These are phyloP conservation scores for Trichoderma guizhouense DNA, from an alignment of 2,329 filamentous ascomycete species.

Conservation along the genomic window DNA sequence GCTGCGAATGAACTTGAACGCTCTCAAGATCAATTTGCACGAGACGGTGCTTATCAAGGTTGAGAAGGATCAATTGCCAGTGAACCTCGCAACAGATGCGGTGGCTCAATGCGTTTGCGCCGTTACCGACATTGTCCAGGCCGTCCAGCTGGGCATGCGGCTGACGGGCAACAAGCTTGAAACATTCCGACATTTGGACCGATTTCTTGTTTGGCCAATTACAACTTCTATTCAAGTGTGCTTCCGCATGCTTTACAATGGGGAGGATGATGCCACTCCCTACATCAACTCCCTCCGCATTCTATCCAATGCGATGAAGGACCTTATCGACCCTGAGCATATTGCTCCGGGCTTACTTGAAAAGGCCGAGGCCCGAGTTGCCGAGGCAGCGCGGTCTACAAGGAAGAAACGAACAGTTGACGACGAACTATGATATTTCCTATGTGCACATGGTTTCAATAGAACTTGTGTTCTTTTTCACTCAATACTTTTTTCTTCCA, in stretches of 20 bases:
- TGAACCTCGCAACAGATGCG: background rate
- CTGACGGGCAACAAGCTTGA: background rate
- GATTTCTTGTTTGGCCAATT: slow-evolving; percentile 16
- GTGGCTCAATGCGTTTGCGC: background rate
- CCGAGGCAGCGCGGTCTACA: background rate
- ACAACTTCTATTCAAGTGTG: slow-evolving; percentile 13
- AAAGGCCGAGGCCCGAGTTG: background rate
- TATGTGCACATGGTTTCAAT: background rate
- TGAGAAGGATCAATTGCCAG: background rate
- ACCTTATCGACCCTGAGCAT: background rate
- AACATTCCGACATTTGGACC: background rate
- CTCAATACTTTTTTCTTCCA: background rate
- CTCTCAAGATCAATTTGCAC: slow-evolving; percentile 9
- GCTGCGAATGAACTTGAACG: slow-evolving; percentile 1
- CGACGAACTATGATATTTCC: background rate
- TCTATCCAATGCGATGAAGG: background rate
- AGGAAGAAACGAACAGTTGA: background rate
- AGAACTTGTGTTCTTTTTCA: background rate
- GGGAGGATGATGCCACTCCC: background rate
- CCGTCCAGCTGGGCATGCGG: background rate
- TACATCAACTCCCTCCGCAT: slow-evolving; percentile 1
- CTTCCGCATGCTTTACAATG: slow-evolving; percentile 9
- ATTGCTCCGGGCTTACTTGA: background rate
- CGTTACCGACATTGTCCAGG: background rate
- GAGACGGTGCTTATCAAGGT: slow-evolving; percentile 11